Percentiles rank a stretch among this genome's conserved stretches.
Conservation (phyloP, 306 rosid genomes). For the Sechiopsis laciniata region DNA sequence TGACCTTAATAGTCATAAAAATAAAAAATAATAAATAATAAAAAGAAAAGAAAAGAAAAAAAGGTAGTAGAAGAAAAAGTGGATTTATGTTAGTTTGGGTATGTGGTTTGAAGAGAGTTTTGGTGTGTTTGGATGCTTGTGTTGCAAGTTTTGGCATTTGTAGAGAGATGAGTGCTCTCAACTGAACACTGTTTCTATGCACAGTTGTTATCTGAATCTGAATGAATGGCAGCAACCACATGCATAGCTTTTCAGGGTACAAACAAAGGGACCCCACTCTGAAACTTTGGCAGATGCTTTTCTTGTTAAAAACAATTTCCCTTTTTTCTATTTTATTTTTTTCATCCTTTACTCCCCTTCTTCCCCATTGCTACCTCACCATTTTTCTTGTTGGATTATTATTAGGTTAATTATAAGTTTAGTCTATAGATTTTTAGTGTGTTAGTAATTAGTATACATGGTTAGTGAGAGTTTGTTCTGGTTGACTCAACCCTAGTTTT, state of each 20-base stretch:
- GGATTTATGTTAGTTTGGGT: neutral
- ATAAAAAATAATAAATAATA: too few species aligned
- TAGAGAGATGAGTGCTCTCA: neutral
- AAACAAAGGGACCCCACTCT: constrained; percentile 11
- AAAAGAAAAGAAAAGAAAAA: too few species aligned
- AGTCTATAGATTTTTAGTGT: too few species aligned
- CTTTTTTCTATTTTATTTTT: constrained; percentile 13
- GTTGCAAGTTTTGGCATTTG: constrained; percentile 10
- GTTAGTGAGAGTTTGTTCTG: too few species aligned
- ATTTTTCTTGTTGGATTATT: neutral
- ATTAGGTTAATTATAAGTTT: too few species aligned
- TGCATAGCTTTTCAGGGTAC: constrained; percentile 18
- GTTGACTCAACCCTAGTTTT: too few species aligned
- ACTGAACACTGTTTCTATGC: neutral
- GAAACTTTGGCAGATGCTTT: neutral
- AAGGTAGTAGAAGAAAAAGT: neutral
- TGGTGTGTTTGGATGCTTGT: neutral
- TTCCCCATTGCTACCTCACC: neutral
- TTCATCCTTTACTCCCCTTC: neutral
- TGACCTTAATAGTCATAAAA: too few species aligned
- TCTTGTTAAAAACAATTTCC: neutral
- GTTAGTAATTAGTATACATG: too few species aligned
- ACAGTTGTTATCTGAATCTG: neutral
- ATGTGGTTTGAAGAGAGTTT: neutral
- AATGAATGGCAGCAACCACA: constrained; percentile 15